Conservation (phyloP, 2,329 filamentous ascomycete species). For the Fusarium kyushuense region DNA sequence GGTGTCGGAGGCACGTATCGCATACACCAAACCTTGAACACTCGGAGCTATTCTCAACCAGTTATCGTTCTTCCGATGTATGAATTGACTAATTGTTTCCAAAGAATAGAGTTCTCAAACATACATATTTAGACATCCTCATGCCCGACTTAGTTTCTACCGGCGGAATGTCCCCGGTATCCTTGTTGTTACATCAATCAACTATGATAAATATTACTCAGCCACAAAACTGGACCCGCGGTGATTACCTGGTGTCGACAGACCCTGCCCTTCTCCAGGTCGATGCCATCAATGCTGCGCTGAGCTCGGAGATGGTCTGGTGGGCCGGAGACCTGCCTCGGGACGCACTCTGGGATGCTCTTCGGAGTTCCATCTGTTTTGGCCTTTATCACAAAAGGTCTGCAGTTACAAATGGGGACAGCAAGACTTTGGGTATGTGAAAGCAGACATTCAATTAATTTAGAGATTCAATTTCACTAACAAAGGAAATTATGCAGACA, state of each 20-base stretch:
- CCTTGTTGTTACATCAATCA: not conserved
- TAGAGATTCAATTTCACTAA: not conserved
- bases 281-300: not conserved
- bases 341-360: slow-evolving; percentile 1
- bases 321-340: not conserved
- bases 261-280: slow-evolving; percentile 1
- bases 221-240: not conserved
- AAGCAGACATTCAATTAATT: rapidly evolving
- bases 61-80: not conserved
- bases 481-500: not conserved
- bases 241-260: not conserved
- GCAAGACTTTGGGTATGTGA: not conserved
- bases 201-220: not conserved
- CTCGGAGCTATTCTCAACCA: not conserved
- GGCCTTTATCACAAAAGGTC: not conserved
- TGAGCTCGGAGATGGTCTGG: slow-evolving; percentile 4
- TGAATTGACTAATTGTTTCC: not conserved
- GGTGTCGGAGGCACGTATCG: not conserved
- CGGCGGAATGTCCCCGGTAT: not conserved
- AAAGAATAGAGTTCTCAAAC: not conserved
- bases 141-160: not conserved
- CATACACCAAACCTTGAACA: not conserved
- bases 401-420: rapidly evolving
- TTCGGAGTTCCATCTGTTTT: slow-evolving; percentile 1
- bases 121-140: not conserved